Conservation (phyloP, 495 filamentous ascomycete species). For the Penicillium egyptiacum region DNA sequence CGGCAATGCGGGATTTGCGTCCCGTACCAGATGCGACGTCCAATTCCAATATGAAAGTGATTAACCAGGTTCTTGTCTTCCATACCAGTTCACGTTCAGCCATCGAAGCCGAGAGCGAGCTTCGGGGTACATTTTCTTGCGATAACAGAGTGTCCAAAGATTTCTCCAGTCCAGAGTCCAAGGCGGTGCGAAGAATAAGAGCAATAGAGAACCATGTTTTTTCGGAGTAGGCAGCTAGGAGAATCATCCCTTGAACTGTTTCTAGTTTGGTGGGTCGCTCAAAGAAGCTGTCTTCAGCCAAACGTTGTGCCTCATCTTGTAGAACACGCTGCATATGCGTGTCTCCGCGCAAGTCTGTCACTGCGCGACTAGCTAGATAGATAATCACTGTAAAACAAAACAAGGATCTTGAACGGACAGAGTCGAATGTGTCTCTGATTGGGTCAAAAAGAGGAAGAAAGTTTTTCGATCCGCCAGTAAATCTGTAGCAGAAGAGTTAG, state of each 20-base stretch:
- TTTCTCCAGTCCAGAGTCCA: constrained; percentile 45
- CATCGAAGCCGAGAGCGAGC: constrained; percentile 42
- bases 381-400: constrained; percentile 49
- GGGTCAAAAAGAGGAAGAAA: constrained; percentile 44
- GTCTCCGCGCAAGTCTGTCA: constrained; percentile 38
- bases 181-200: constrained; percentile 42
- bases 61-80: constrained; percentile 45
- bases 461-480: constrained; percentile 43
- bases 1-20: constrained; percentile 43
- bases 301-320: constrained; percentile 44
- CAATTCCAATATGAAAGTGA: constrained; percentile 44
- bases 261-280: constrained; percentile 46
- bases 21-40: constrained; percentile 47
- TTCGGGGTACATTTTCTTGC: constrained; percentile 38
- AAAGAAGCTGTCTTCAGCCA: constrained; percentile 48
- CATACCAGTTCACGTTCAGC: constrained; percentile 44
- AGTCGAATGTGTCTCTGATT: constrained; percentile 47
- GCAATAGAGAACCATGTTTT: constrained; percentile 49
- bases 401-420: constrained; percentile 42
- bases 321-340: constrained; percentile 45
- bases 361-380: constrained; percentile 43
- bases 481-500: constrained; percentile 24
- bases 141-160: constrained; percentile 41
- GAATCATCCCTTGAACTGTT: constrained; percentile 47
- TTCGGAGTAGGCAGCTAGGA: constrained; percentile 46